phyloP scores from a whole-genome alignment of 2,329 filamentous ascomycete species.

The Decorospora gaudefroyi region DNA sequence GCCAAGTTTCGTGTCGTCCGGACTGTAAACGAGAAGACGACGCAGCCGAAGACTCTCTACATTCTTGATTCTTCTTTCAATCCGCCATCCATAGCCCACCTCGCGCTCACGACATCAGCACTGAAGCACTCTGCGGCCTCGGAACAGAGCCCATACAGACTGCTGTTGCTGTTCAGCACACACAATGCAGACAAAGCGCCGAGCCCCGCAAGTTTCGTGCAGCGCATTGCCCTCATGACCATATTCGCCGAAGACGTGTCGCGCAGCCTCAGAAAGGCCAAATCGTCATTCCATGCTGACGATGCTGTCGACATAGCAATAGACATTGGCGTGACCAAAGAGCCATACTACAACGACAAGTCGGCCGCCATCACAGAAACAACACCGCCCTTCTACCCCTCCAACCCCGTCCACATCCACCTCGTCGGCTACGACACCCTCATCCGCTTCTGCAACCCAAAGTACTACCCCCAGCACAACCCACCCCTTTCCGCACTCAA shows the following conservation, averaged over 20 bases:
- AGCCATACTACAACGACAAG: slow-evolving; percentile 77
- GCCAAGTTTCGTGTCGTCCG: slow-evolving; percentile 45
- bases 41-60: slow-evolving; percentile 56
- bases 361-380: slow-evolving; percentile 60
- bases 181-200: slow-evolving; percentile 69
- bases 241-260: slow-evolving; percentile 64
- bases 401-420: slow-evolving; percentile 62
- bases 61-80: slow-evolving; percentile 71
- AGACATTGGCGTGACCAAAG: slow-evolving; percentile 72
- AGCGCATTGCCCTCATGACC: slow-evolving; percentile 73
- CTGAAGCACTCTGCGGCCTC: slow-evolving; percentile 47
- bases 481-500: slow-evolving; percentile 60
- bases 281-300: slow-evolving; percentile 6
- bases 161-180: slow-evolving; percentile 65
- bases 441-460: slow-evolving; percentile 70
- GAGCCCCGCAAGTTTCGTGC: slow-evolving; percentile 68
- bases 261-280: slow-evolving; percentile 15
- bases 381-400: slow-evolving; percentile 42
- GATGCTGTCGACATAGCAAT: slow-evolving; percentile 44
- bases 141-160: slow-evolving; percentile 50
- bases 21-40: slow-evolving; percentile 40
- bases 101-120: slow-evolving; percentile 60
- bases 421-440: slow-evolving; percentile 78
- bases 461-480: slow-evolving; percentile 64
- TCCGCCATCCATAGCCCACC: slow-evolving; percentile 64